These are phyloP conservation scores for Beauveria sp. DNA, from an alignment of 2,329 filamentous ascomycete species.

Conservation along the genomic window DNA sequence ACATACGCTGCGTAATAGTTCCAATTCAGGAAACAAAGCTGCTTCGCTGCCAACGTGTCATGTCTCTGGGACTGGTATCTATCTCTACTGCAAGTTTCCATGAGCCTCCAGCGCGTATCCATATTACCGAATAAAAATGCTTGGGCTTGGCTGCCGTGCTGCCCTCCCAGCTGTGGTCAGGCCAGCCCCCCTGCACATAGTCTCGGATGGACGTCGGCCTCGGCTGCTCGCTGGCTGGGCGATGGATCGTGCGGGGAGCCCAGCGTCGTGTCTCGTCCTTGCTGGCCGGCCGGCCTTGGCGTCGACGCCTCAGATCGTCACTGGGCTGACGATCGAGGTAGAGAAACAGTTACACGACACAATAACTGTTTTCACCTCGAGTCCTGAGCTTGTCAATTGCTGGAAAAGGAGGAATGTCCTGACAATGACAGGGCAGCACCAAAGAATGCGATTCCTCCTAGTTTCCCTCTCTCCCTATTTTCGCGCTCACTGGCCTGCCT, in stretches of 20 bases:
- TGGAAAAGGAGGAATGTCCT: background rate
- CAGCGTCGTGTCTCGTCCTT: background rate
- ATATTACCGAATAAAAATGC: too few relatives aligned
- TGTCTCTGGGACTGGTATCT: too few relatives aligned
- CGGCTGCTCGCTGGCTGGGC: constrained; percentile 3
- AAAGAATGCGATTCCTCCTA: background rate
- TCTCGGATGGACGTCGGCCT: background rate
- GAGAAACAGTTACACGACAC: too few relatives aligned
- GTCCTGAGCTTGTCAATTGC: too few relatives aligned
- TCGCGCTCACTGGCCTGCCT: background rate
- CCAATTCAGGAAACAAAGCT: too few relatives aligned
- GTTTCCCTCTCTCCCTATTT: background rate
- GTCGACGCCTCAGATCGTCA: background rate
- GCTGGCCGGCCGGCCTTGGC: background rate
- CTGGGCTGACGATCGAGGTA: background rate
- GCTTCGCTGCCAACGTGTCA: too few relatives aligned
- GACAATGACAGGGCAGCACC: background rate
- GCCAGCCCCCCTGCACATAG: background rate
- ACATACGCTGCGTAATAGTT: too few relatives aligned
- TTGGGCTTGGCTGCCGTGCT: background rate
- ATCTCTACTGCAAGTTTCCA: too few relatives aligned
- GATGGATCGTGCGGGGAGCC: constrained; percentile 9
- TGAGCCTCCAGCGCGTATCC: too few relatives aligned
- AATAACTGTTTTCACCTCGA: too few relatives aligned
- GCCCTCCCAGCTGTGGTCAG: background rate